A percentile compares a stretch with the other conserved stretches of the same genome.
Conservation (phyloP, 1,284 basidiomycete species). For the Trichosporon sp. region DNA sequence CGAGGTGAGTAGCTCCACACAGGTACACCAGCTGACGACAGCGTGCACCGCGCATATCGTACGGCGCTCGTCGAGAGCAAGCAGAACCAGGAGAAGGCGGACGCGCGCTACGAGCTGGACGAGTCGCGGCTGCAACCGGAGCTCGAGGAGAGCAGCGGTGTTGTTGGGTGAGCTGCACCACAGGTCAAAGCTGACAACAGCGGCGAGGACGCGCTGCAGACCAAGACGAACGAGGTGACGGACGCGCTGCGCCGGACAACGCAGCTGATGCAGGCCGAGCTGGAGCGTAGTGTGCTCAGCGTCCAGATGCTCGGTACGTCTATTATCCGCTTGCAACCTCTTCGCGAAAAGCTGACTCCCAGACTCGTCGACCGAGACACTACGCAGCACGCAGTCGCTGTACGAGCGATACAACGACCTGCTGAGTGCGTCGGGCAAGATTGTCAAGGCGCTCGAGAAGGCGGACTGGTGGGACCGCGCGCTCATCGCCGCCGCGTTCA, state of each 20-base stretch:
- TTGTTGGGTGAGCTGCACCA: constrained; percentile 13
- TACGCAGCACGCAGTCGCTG: constrained; percentile 67
- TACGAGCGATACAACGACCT: constrained; percentile 72
- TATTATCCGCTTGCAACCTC: too few species aligned
- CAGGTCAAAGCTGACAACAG: constrained; percentile 9
- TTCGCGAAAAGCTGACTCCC: constrained; percentile 19
- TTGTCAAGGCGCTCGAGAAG: constrained; percentile 78
- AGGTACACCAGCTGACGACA: constrained; percentile 4
- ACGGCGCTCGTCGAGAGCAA: constrained; percentile 24
- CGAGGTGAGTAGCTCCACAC: not conserved
- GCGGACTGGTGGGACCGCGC: constrained; percentile 88
- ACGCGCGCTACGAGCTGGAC: constrained; percentile 26
- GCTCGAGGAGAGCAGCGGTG: constrained; percentile 18
- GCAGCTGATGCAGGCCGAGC: constrained; percentile 78
- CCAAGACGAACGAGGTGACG: constrained; percentile 79
- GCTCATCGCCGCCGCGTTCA: constrained; percentile 68
- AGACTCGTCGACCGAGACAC: constrained; percentile 74
- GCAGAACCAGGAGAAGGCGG: constrained; percentile 2
- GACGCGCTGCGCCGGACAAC: constrained; percentile 78
- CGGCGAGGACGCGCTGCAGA: constrained; percentile 80
- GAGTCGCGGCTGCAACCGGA: constrained; percentile 10
- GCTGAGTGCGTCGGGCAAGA: constrained; percentile 70
- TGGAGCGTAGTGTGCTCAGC: constrained; percentile 79
- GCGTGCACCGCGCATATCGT: constrained; percentile 27
- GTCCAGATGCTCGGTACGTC: constrained; percentile 75